Conservation (phyloP, 805 yeast species). For the Metschnikowia matae region DNA sequence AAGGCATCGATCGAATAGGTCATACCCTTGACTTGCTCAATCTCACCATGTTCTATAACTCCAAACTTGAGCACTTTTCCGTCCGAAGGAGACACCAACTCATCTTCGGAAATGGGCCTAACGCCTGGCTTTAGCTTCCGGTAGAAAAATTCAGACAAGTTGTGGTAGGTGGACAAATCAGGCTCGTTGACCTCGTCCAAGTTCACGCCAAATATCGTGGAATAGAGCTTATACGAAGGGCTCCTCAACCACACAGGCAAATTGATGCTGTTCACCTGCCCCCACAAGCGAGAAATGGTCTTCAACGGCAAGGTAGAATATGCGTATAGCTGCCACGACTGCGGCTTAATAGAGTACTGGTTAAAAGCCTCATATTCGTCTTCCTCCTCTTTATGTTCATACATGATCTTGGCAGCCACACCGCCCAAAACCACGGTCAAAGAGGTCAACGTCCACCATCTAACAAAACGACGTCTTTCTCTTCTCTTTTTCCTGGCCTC, state of each 20-base stretch:
- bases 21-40: slow-evolving; percentile 96
- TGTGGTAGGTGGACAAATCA: slow-evolving; percentile 67
- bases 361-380: slow-evolving; percentile 27
- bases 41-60: slow-evolving; percentile 71
- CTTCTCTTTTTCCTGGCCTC: slow-evolving; percentile 40
- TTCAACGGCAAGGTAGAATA: slow-evolving; percentile 89
- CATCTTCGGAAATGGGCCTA: slow-evolving; percentile 66
- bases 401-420: slow-evolving; percentile 45
- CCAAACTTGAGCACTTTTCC: slow-evolving; percentile 89
- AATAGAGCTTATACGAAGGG: slow-evolving; percentile 76
- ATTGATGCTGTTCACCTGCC: slow-evolving; percentile 74
- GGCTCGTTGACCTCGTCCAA: slow-evolving; percentile 85
- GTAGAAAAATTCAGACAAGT: slow-evolving; percentile 88
- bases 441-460: slow-evolving; percentile 55
- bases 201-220: slow-evolving; percentile 80
- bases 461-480: slow-evolving; percentile 38
- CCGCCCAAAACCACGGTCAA: slow-evolving; percentile 52
- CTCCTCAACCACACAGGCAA: slow-evolving; percentile 86
- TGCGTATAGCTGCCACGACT: slow-evolving; percentile 85
- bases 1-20: slow-evolving; percentile 86
- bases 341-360: slow-evolving; percentile 52
- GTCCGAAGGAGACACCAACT: slow-evolving; percentile 87
- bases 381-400: slow-evolving; percentile 31
- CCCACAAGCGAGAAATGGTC: slow-evolving; percentile 92
- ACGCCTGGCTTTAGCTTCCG: slow-evolving; percentile 72